These are phyloP conservation scores for Xerocomellus amylosporus DNA, from an alignment of 768 basidiomycete species.

Conservation along the genomic window DNA sequence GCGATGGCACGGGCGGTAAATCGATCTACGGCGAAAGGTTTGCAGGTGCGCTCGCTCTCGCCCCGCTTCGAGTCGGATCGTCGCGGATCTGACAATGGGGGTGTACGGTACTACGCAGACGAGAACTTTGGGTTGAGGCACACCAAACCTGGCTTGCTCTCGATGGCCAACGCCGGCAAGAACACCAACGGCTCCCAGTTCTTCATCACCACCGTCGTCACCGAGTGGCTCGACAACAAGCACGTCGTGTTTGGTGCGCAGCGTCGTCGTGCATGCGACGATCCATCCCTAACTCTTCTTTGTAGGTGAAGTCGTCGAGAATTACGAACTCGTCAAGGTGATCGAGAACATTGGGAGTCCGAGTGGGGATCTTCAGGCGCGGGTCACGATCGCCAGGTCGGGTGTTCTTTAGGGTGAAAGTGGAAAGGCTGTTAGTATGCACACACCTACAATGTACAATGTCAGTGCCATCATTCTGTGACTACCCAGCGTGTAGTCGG, in stretches of 20 bases:
- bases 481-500: background rate
- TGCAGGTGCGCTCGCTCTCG: constrained; percentile 37
- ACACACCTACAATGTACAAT: background rate
- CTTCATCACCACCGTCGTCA: constrained; percentile 83
- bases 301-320: constrained; percentile 9
- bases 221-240: constrained; percentile 25
- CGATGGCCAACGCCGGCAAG: constrained; percentile 77
- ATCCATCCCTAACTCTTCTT: too few species aligned
- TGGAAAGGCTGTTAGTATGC: background rate
- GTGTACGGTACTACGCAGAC: constrained; percentile 53
- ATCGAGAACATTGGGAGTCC: background rate
- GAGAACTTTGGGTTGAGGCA: constrained; percentile 85
- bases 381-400: background rate
- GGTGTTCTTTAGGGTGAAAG: background rate
- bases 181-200: constrained; percentile 91
- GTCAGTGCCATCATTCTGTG: background rate
- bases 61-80: too few species aligned
- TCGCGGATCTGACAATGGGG: constrained; percentile 10
- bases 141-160: constrained; percentile 61
- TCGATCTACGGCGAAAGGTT: constrained; percentile 75
- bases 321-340: background rate
- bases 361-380: background rate
- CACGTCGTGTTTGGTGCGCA: constrained; percentile 18
- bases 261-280: too few species aligned
- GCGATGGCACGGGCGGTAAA: constrained; percentile 75